Percentiles rank a stretch among this genome's conserved stretches.
Evolutionary conservation across 495 filamentous ascomycete genomes (phyloP).

Genomic region (Aspergillus ostianus): DNA sequence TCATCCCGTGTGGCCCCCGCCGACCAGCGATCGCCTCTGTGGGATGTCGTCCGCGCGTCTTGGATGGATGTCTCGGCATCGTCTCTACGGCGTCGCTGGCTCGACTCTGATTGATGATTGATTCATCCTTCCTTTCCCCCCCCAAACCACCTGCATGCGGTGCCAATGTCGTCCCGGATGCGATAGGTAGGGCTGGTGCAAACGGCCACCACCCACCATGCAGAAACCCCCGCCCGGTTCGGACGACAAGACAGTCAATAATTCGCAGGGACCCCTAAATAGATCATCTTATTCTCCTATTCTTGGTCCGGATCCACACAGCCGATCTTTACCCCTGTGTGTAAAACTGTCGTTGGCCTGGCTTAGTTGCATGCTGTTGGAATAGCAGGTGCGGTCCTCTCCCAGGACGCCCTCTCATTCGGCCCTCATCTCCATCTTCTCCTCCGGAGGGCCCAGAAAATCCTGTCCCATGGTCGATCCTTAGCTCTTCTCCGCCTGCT

Average conservation of each 20-base stretch:
- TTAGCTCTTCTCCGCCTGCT: constrained; percentile 12
- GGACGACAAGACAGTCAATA: neutral
- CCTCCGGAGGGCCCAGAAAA: constrained; percentile 8
- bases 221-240: neutral
- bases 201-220: neutral
- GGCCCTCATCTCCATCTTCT: constrained; percentile 6
- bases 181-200: constrained; percentile 3
- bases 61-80: neutral
- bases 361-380: constrained; percentile 1
- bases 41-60: constrained; percentile 11
- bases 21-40: constrained; percentile 7
- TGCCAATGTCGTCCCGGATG: neutral
- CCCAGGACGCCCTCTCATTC: constrained; percentile 9
- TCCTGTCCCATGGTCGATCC: constrained; percentile 17
- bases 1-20: constrained; percentile 15
- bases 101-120: neutral
- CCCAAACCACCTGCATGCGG: neutral
- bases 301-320: constrained; percentile 7
- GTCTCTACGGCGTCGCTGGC: neutral
- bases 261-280: neutral
- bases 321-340: constrained; percentile 9
- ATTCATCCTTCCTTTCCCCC: neutral
- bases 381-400: constrained; percentile 5
- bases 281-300: constrained; percentile 7
- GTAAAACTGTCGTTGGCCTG: constrained; percentile 4